A percentile compares a stretch with the other conserved stretches of the same genome.
These are phyloP conservation scores for Yamadazyma buinensis DNA, from an alignment of 1,139 yeast genomes.

Conservation along the genomic window DNA sequence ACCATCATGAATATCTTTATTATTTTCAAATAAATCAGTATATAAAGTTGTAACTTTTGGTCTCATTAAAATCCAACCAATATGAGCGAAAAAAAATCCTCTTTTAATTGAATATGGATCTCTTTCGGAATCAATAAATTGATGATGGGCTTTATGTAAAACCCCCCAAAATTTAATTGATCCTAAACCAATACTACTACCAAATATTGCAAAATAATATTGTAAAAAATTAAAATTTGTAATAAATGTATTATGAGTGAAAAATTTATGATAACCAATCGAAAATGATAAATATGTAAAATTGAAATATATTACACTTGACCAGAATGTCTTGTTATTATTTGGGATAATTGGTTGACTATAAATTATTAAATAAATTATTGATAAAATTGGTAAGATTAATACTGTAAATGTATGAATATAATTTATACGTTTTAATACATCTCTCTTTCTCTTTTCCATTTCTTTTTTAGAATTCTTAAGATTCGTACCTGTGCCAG, in stretches of 20 bases:
- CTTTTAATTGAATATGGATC: conserved; percentile 65
- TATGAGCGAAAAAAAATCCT: conserved; percentile 57
- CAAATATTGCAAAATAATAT: conserved; percentile 47
- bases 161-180: conserved; percentile 61
- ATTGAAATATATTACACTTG: conserved; percentile 33
- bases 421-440: conserved; percentile 33
- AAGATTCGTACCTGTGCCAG: conserved; percentile 21
- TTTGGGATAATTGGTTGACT: conserved; percentile 19
- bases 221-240: conserved; percentile 32
- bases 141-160: conserved; percentile 67
- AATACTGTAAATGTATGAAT: conserved; percentile 28
- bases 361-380: conserved; percentile 19
- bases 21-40: conserved; percentile 36
- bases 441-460: conserved; percentile 28
- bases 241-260: conserved; percentile 55
- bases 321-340: conserved; percentile 27
- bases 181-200: conserved; percentile 61
- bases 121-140: conserved; percentile 55
- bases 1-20: conserved; percentile 30
- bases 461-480: conserved; percentile 21
- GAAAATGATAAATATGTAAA: conserved; percentile 40
- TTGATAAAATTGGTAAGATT: conserved; percentile 26
- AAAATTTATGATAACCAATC: conserved; percentile 44
- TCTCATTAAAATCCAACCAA: conserved; percentile 59
- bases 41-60: conserved; percentile 41